Evolutionary conservation across 208 protist species (phyloP).

Genomic region (Leishmania major): DNA sequence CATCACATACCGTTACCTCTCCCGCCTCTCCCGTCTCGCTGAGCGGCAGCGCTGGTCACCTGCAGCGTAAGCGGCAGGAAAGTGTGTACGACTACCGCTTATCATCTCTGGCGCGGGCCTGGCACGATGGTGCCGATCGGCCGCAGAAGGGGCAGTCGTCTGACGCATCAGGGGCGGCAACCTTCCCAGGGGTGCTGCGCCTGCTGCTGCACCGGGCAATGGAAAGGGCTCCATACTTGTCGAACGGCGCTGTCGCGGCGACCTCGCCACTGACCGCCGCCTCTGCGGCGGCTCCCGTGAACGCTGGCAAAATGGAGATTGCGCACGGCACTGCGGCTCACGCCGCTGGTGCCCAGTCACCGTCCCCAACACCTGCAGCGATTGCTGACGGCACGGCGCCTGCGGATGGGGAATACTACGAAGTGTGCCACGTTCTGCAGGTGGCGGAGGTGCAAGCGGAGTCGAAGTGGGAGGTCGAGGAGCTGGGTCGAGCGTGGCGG

Average conservation of each 20-base stretch:
- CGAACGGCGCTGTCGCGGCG: not conserved
- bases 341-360: not conserved
- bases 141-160: not conserved
- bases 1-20: not conserved
- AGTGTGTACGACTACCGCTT: constrained; percentile 26
- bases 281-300: not conserved
- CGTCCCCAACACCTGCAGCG: not conserved
- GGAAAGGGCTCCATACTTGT: constrained; percentile 16
- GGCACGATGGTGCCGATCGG: not conserved
- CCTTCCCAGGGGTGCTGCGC: constrained; percentile 20
- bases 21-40: not conserved
- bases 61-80: not conserved
- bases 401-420: constrained; percentile 20
- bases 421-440: constrained; percentile 33
- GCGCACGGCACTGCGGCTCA: not conserved
- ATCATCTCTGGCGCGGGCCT: constrained; percentile 5
- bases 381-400: not conserved
- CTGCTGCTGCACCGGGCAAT: constrained; percentile 30
- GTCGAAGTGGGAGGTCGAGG: constrained; percentile 26
- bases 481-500: constrained; percentile 12
- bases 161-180: not conserved
- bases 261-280: not conserved
- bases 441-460: constrained; percentile 27
- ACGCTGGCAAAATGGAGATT: not conserved
- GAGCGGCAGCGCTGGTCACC: not conserved